These are phyloP conservation scores for Xylaria arbuscula DNA, from an alignment of 2,329 filamentous ascomycete genomes.

Conservation along the genomic window DNA sequence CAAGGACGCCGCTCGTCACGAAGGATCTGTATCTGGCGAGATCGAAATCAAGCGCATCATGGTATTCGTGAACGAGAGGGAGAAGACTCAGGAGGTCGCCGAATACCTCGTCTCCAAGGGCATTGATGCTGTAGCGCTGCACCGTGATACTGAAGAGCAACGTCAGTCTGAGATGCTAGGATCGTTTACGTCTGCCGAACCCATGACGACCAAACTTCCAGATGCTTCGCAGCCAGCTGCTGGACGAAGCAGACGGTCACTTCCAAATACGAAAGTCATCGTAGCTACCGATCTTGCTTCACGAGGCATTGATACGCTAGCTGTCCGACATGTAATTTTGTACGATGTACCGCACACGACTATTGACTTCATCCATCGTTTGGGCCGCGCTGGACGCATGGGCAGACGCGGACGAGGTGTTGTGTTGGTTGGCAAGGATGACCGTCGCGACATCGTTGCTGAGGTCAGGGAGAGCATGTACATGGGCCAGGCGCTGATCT, in stretches of 20 bases:
- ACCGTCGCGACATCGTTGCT: conserved; percentile 87
- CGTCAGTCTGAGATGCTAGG: conserved; percentile 81
- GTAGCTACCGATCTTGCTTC: conserved; percentile 95
- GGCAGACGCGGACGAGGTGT: conserved; percentile 88
- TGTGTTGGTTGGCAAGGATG: conserved; percentile 88
- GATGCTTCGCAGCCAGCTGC: conserved; percentile 38
- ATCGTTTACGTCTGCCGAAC: conserved; percentile 72
- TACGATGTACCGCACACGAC: conserved; percentile 98
- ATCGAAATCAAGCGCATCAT: conserved; percentile 84
- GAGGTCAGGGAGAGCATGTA: conserved; percentile 94
- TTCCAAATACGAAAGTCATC: conserved; percentile 87
- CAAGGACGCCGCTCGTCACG: conserved; percentile 73
- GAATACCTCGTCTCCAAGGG: conserved; percentile 84
- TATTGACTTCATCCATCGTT: conserved; percentile 96
- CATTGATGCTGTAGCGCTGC: conserved; percentile 86
- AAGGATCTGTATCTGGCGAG: conserved; percentile 64
- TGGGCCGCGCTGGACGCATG: conserved; percentile 93
- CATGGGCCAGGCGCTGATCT: conserved; percentile 81
- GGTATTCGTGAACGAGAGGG: conserved; percentile 96
- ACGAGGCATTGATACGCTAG: conserved; percentile 91
- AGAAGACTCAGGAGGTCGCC: conserved; percentile 84
- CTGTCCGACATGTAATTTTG: conserved; percentile 89
- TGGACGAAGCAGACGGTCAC: conserved; percentile 57
- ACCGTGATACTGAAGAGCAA: conserved; percentile 82
- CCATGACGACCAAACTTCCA: conserved; percentile 48